A percentile compares a stretch with the other conserved stretches of the same genome.
phyloP scores from a whole-genome alignment of 805 yeast genomes.

The Monosporozyma solicola region DNA sequence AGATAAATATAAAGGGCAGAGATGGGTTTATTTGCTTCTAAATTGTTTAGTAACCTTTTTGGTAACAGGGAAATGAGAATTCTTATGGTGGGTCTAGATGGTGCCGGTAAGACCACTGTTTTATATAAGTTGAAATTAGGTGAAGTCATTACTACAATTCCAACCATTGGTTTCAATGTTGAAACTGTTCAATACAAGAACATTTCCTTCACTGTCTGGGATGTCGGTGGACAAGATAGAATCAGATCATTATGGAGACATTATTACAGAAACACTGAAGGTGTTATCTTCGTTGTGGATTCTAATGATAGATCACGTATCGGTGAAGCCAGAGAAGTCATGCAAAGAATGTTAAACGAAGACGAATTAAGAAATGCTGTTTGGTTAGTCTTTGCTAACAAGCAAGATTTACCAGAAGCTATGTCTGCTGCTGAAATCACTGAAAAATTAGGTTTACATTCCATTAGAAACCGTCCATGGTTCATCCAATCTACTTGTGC shows the following conservation, averaged over 20 bases:
- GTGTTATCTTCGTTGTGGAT: conserved; percentile 95
- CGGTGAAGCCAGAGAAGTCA: conserved; percentile 94
- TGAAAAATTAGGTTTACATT: conserved; percentile 92
- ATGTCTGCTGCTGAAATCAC: conserved; percentile 98
- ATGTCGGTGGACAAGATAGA: conserved; percentile 99
- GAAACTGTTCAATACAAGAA: conserved; percentile 96
- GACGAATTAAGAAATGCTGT: conserved; percentile 96
- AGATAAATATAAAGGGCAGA: conserved; percentile 6
- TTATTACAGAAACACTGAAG: conserved; percentile 97
- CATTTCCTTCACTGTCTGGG: conserved; percentile 96
- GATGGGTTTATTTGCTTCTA: conserved; percentile 95
- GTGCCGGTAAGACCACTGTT: conserved; percentile 97
- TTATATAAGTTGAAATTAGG: conserved; percentile 90
- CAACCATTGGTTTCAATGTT: conserved; percentile 95
- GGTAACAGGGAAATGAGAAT: conserved; percentile 98
- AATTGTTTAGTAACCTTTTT: conserved; percentile 87
- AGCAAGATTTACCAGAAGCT: conserved; percentile 98
- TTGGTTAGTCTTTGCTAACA: conserved; percentile 92
- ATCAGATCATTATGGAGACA: conserved; percentile 99
- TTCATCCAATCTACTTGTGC: conserved; percentile 98
- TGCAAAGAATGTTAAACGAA: conserved; percentile 96
- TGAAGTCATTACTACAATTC: conserved; percentile 92
- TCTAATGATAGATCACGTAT: conserved; percentile 97
- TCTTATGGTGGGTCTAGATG: conserved; percentile 96
- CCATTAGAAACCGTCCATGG: conserved; percentile 98